These are phyloP conservation scores for Ceratobasidium papillatum DNA, from an alignment of 1,284 basidiomycete species.

Conservation along the genomic window DNA sequence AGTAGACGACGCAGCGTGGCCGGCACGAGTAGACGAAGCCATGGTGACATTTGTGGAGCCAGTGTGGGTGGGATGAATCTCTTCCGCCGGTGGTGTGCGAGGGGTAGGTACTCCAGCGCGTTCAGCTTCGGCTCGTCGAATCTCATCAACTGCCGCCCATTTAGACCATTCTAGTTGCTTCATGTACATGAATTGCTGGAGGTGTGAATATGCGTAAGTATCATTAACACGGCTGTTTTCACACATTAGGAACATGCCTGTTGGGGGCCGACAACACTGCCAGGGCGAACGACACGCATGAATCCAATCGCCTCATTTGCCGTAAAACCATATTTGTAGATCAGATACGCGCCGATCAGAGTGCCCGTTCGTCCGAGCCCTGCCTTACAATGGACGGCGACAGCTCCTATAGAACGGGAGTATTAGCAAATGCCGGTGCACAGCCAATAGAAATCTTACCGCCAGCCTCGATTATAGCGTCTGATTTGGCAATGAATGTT, in stretches of 20 bases:
- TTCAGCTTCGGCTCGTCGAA: conserved; percentile 55
- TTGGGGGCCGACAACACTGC: conserved; percentile 93
- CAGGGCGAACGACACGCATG: conserved; percentile 97
- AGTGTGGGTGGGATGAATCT: conserved; percentile 21
- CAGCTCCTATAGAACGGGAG: conserved; percentile 55
- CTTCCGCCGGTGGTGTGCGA: conserved; percentile 40
- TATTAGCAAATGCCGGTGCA: not conserved
- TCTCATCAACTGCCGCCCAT: conserved; percentile 87
- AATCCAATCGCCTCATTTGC: conserved; percentile 97
- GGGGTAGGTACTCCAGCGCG: conserved; percentile 56
- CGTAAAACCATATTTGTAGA: conserved; percentile 99
- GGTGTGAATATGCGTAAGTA: conserved; percentile 48
- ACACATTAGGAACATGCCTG: conserved; percentile 53
- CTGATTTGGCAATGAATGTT: conserved; percentile 86
- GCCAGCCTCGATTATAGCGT: conserved; percentile 77
- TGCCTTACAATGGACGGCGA: conserved; percentile 73
- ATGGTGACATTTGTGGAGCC: conserved; percentile 40
- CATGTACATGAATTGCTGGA: conserved; percentile 92
- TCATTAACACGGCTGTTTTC: conserved; percentile 41
- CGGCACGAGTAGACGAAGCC: conserved; percentile 40
- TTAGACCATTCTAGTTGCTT: conserved; percentile 94
- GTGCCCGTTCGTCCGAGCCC: conserved; percentile 94
- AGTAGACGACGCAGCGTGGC: conserved; percentile 30
- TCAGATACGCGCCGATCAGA: conserved; percentile 95
- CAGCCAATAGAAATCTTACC: conserved; percentile 61